These are phyloP conservation scores for Chloris gayana DNA, from an alignment of 176 grass and related monocot species.

Conservation along the genomic window DNA sequence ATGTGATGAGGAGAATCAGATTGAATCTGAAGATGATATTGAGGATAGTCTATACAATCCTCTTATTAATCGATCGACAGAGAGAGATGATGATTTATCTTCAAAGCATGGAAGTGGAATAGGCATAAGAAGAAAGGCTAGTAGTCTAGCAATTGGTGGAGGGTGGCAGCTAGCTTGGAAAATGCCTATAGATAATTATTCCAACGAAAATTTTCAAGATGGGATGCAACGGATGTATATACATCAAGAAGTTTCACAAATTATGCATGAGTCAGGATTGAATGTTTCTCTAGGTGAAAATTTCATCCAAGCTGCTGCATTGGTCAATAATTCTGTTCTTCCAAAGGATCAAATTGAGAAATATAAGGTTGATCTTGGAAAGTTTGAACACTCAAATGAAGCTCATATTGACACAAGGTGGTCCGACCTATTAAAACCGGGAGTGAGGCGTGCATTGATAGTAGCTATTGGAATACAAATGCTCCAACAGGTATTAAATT, in stretches of 20 bases:
- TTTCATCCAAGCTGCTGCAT: neutral
- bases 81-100: neutral
- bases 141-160: neutral
- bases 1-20: neutral
- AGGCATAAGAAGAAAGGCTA: neutral
- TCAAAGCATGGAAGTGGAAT: neutral
- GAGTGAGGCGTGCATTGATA: neutral
- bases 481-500: neutral
- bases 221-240: constrained; percentile 48
- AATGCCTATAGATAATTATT: constrained; percentile 39
- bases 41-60: neutral
- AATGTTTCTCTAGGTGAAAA: neutral
- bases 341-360: neutral
- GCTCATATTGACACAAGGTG: neutral
- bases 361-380: neutral
- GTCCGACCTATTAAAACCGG: neutral
- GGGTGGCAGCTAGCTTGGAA: constrained; percentile 70
- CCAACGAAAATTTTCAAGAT: constrained; percentile 28
- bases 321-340: neutral
- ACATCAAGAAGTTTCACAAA: constrained; percentile 4
- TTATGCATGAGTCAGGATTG: neutral
- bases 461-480: neutral
- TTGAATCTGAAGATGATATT: neutral
- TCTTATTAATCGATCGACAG: neutral
- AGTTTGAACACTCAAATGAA: neutral